These are phyloP conservation scores for Xylona heveae DNA, from an alignment of 495 filamentous ascomycete genomes.

Conservation along the genomic window DNA sequence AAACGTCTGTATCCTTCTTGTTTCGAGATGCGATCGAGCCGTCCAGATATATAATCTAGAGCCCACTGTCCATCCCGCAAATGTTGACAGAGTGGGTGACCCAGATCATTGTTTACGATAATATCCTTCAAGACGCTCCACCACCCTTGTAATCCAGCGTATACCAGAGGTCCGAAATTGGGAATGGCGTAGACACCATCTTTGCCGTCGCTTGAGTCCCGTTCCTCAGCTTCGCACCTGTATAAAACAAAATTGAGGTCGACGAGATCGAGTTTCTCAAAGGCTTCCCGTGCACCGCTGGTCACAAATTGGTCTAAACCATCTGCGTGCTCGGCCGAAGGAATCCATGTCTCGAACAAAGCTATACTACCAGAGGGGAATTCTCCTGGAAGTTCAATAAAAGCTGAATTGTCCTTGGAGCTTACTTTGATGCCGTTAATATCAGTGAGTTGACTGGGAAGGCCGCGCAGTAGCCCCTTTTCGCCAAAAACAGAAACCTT, in stretches of 20 bases:
- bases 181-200: constrained; percentile 84
- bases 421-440: constrained; percentile 45
- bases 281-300: constrained; percentile 59
- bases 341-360: constrained; percentile 89
- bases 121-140: constrained; percentile 81
- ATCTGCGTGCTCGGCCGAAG: constrained; percentile 52
- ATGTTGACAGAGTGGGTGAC: constrained; percentile 82
- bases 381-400: constrained; percentile 40
- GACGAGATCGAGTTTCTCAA: constrained; percentile 44
- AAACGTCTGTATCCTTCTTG: constrained; percentile 36
- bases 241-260: constrained; percentile 90
- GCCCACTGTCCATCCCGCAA: constrained; percentile 85
- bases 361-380: constrained; percentile 90
- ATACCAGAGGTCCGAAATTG: constrained; percentile 62
- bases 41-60: constrained; percentile 66
- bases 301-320: constrained; percentile 71
- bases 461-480: constrained; percentile 46
- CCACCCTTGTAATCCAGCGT: constrained; percentile 95
- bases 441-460: constrained; percentile 59
- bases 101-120: constrained; percentile 75
- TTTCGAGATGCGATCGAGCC: constrained; percentile 51
- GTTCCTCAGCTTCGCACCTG: constrained; percentile 80
- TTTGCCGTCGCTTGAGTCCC: constrained; percentile 50
- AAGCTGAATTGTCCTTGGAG: too few relatives aligned
- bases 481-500: constrained; percentile 43